Evolutionary conservation across 2,329 filamentous ascomycete genomes (phyloP).

Genomic region (Pestalotiopsis fici): DNA sequence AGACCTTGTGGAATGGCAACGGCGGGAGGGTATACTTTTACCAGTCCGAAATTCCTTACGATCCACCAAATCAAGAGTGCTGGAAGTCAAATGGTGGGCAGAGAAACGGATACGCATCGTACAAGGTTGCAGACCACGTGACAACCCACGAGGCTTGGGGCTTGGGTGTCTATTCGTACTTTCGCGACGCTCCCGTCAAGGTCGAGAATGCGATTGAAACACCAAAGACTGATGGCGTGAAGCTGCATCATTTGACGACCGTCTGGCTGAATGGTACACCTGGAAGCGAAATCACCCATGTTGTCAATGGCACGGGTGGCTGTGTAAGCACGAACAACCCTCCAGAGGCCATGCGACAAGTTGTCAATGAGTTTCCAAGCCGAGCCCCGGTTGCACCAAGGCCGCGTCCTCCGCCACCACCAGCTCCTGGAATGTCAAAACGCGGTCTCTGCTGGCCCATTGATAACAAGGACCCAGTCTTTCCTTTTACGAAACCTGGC

Average conservation of each 20-base stretch:
- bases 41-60: conserved; percentile 34
- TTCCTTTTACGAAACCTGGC: neutral
- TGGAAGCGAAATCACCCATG: conserved; percentile 32
- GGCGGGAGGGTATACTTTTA: conserved; percentile 33
- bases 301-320: conserved; percentile 28
- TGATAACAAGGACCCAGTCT: neutral
- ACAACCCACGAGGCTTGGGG: conserved; percentile 32
- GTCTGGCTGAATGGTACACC: conserved; percentile 29
- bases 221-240: conserved; percentile 23
- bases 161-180: conserved; percentile 33
- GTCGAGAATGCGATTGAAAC: conserved; percentile 32
- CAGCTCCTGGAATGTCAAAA: neutral
- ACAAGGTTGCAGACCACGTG: conserved; percentile 30
- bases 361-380: conserved; percentile 1
- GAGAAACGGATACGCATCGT: conserved; percentile 31
- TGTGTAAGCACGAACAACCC: conserved; percentile 29
- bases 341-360: conserved; percentile 30
- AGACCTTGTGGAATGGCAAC: conserved; percentile 33
- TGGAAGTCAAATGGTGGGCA: conserved; percentile 24
- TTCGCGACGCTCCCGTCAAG: conserved; percentile 32
- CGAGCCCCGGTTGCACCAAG: neutral
- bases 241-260: conserved; percentile 30
- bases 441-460: neutral
- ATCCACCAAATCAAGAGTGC: conserved; percentile 28
- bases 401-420: neutral